Conservation (phyloP, 176 grass and related monocot genomes). For the Bonia amplexicaulis region DNA sequence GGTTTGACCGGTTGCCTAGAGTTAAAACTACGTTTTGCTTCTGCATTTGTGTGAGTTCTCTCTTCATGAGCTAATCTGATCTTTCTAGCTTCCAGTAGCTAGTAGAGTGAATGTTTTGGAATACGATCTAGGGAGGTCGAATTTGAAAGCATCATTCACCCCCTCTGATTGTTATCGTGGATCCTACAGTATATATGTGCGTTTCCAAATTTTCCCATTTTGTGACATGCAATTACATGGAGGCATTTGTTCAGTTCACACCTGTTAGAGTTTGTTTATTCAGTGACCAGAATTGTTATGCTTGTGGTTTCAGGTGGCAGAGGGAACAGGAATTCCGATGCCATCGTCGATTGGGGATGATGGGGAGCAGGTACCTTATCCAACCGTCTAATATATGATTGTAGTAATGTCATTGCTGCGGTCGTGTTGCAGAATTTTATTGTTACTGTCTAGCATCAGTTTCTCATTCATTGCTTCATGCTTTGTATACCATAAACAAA, state of each 20-base stretch:
- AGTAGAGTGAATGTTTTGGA: too few relatives aligned
- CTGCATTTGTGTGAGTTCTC: too few relatives aligned
- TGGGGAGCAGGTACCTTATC: slow-evolving; percentile 48
- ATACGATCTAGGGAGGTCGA: too few relatives aligned
- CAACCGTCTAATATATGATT: neutral
- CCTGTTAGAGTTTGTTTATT: neutral
- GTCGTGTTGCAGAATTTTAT: neutral
- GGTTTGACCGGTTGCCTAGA: too few relatives aligned
- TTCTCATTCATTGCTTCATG: neutral
- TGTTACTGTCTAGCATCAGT: neutral
- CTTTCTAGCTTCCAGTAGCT: too few relatives aligned
- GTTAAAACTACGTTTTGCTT: too few relatives aligned
- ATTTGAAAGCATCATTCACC: too few relatives aligned
- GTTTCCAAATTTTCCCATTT: neutral
- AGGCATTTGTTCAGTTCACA: neutral
- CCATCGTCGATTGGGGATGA: slow-evolving; percentile 54
- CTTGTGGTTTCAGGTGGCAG: slow-evolving; percentile 26
- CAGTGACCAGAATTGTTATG: neutral
- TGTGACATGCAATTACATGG: neutral
- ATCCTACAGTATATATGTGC: neutral
- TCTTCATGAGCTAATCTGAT: too few relatives aligned
- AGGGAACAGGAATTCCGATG: slow-evolving; percentile 35
- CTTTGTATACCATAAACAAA: neutral
- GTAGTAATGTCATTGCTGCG: neutral
- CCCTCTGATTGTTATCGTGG: too few relatives aligned